phyloP scores from a whole-genome alignment of 805 yeast species.

The Ogataea methylovora region DNA sequence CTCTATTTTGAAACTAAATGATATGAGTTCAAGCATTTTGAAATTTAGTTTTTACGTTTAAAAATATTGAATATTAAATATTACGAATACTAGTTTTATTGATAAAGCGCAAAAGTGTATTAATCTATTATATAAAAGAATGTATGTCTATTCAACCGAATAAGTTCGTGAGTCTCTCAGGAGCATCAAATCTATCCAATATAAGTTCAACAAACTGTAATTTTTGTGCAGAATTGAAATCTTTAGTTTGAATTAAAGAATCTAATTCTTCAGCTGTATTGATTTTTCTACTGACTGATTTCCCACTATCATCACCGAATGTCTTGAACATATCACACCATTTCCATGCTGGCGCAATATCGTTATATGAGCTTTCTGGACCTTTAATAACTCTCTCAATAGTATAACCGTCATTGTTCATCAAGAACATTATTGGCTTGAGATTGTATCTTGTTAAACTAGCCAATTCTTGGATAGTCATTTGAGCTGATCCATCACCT shows the following conservation, averaged over 20 bases:
- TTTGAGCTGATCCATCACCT: constrained; percentile 53
- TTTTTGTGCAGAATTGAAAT: constrained; percentile 23
- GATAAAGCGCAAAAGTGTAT: too few relatives aligned
- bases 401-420: constrained; percentile 46
- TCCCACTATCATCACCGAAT: constrained; percentile 49
- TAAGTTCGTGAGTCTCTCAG: constrained; percentile 35
- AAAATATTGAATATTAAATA: too few relatives aligned
- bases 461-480: constrained; percentile 44
- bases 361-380: constrained; percentile 42
- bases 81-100: too few relatives aligned
- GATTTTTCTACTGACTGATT: constrained; percentile 26
- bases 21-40: too few relatives aligned
- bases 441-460: constrained; percentile 32
- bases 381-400: constrained; percentile 44
- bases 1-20: too few relatives aligned
- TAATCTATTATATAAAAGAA: too few relatives aligned
- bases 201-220: constrained; percentile 53
- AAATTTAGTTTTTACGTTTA: too few relatives aligned
- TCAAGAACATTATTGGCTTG: constrained; percentile 33
- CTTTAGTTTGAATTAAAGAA: constrained; percentile 25
- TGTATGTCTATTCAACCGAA: too few relatives aligned
- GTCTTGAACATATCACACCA: constrained; percentile 63
- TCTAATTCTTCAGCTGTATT: constrained; percentile 29
- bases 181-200: constrained; percentile 54
- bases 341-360: constrained; percentile 41